phyloP scores from a whole-genome alignment of 139 green algal species.

The Dunaliella primolecta region DNA sequence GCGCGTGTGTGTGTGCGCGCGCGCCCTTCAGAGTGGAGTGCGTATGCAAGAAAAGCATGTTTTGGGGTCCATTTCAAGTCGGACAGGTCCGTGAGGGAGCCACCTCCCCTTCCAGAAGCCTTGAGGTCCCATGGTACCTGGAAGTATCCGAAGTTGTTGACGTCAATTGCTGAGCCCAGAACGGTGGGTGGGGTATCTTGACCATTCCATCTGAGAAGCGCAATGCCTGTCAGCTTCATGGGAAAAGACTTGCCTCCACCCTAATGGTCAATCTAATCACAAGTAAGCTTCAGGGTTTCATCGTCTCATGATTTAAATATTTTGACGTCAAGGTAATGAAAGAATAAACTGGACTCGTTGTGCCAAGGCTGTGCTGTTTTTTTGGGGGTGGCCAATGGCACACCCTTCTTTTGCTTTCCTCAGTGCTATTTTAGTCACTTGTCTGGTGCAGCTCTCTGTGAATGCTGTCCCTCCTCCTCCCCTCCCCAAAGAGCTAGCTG shows the following conservation, averaged over 20 bases:
- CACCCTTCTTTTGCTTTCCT: too few relatives aligned
- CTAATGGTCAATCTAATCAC: too few relatives aligned
- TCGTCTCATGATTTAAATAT: too few relatives aligned
- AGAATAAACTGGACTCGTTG: too few relatives aligned
- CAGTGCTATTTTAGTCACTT: too few relatives aligned
- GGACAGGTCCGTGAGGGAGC: background rate
- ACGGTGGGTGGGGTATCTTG: constrained; percentile 65
- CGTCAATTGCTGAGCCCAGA: constrained; percentile 78
- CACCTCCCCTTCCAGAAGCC: background rate
- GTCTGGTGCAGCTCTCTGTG: too few relatives aligned
- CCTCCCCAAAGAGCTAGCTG: too few relatives aligned
- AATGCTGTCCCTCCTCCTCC: too few relatives aligned
- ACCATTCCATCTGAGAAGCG: constrained; percentile 70
- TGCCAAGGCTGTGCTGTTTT: too few relatives aligned
- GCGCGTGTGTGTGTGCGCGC: background rate
- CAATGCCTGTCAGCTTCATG: constrained; percentile 70
- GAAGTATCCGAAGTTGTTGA: constrained; percentile 95
- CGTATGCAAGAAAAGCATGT: background rate
- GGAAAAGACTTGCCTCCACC: background rate
- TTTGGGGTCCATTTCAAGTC: background rate
- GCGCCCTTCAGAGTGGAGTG: background rate
- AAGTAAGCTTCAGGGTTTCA: too few relatives aligned
- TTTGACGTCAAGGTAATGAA: too few relatives aligned
- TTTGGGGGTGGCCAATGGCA: too few relatives aligned
- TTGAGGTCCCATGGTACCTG: constrained; percentile 41